A percentile compares a stretch with the other conserved stretches of the same genome.
These are phyloP conservation scores for Zea luxurians DNA, from an alignment of 176 grass and related monocot species.

Conservation along the genomic window DNA sequence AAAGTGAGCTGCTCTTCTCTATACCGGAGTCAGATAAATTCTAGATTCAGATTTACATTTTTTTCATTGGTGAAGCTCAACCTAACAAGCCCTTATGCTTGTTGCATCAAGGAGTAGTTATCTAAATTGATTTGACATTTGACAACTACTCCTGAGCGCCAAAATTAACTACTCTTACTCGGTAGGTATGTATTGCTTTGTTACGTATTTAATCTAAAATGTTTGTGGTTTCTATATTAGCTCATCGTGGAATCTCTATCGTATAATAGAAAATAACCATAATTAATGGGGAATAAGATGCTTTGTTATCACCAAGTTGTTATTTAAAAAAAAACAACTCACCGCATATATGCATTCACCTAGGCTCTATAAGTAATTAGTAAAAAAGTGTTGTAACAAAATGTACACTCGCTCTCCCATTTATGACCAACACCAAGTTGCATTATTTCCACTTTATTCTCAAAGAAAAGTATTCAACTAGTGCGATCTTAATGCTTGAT, in stretches of 20 bases:
- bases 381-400: background rate
- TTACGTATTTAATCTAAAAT: background rate
- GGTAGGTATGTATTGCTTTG: slow-evolving; percentile 2
- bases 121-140: background rate
- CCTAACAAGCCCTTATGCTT: too few species aligned
- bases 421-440: slow-evolving; percentile 1
- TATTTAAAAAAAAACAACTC: background rate
- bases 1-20: too few species aligned
- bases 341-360: background rate
- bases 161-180: background rate
- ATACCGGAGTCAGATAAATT: too few species aligned
- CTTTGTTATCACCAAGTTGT: background rate
- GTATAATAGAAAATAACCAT: background rate
- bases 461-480: background rate
- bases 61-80: too few species aligned
- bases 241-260: background rate
- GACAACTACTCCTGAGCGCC: background rate
- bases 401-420: background rate
- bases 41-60: too few species aligned
- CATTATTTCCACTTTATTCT: slow-evolving; percentile 20
- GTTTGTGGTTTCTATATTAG: background rate
- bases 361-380: background rate
- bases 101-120: background rate
- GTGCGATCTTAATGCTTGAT: background rate
- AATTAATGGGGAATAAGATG: slow-evolving; percentile 9